Percentiles rank a stretch among this genome's conserved stretches.
Conservation (phyloP, 345 rosid species). For the Schrenkiella parvula region DNA sequence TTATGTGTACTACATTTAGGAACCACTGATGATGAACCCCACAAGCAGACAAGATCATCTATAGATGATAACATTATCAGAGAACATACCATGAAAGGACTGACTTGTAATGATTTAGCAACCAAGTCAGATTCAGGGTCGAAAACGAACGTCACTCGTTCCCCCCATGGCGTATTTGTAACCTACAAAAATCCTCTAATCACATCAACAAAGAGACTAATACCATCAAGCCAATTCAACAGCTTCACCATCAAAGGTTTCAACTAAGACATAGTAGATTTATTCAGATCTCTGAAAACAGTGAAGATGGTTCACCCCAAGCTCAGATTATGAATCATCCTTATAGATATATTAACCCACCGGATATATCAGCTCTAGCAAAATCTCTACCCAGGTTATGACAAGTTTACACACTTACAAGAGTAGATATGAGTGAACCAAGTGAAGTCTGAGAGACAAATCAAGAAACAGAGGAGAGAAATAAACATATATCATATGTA, state of each 20-base stretch:
- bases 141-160: no score
- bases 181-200: no score
- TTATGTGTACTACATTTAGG: neutral
- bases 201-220: no score
- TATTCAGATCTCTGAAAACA: neutral
- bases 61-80: neutral
- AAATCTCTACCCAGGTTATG: no score
- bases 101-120: neutral
- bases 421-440: no score
- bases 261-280: neutral
- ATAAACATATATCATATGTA: no score
- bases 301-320: neutral
- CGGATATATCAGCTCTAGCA: no score
- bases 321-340: neutral
- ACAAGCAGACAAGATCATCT: neutral
- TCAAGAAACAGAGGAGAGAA: no score
- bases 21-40: neutral
- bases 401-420: no score
- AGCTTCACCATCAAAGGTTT: neutral
- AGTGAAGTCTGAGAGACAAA: no score
- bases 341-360: no score
- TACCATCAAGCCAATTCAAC: neutral
- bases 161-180: no score
- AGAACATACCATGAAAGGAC: constrained; percentile 59
- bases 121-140: constrained; percentile 8